These are phyloP conservation scores for Chenopodium formosanum DNA, from an alignment of 148 eudicot genomes.

Conservation along the genomic window DNA sequence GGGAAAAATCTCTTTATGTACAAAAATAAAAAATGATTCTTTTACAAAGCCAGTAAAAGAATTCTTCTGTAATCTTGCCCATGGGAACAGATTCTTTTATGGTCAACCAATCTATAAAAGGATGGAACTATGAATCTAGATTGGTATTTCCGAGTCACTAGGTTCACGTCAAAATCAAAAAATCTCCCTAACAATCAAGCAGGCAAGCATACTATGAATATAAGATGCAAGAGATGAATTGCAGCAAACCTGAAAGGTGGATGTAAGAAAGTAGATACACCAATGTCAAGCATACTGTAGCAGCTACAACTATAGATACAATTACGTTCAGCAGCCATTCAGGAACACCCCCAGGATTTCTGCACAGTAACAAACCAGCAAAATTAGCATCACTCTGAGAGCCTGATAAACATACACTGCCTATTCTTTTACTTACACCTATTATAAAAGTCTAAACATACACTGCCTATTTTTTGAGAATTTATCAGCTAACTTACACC, in stretches of 20 bases:
- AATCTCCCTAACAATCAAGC: not conserved
- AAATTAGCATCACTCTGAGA: not conserved
- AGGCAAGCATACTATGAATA: not conserved
- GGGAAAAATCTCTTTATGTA: no score
- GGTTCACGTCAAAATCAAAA: not conserved
- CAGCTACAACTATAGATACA: slow-evolving; percentile 56
- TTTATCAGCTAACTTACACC: not conserved
- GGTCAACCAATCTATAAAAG: not conserved
- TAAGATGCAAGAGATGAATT: slow-evolving; percentile 21
- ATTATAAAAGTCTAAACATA: no score
- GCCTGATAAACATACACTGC: not conserved
- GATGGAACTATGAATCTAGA: not conserved
- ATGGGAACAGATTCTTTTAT: not conserved
- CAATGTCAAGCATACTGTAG: slow-evolving; percentile 70
- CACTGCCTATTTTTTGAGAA: not conserved
- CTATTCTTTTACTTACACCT: not conserved
- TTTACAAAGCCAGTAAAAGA: no score
- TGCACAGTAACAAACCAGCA: slow-evolving; percentile 36
- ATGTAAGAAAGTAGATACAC: slow-evolving; percentile 88
- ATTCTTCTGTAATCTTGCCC: not conserved
- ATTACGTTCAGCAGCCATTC: slow-evolving; percentile 73
- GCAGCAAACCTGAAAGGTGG: slow-evolving; percentile 78
- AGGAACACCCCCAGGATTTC: slow-evolving; percentile 82
- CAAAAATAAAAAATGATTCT: no score
- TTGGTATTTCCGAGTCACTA: not conserved